Evolutionary conservation across 768 basidiomycete genomes (phyloP).

Genomic region (Suillus fuscotomentosus): DNA sequence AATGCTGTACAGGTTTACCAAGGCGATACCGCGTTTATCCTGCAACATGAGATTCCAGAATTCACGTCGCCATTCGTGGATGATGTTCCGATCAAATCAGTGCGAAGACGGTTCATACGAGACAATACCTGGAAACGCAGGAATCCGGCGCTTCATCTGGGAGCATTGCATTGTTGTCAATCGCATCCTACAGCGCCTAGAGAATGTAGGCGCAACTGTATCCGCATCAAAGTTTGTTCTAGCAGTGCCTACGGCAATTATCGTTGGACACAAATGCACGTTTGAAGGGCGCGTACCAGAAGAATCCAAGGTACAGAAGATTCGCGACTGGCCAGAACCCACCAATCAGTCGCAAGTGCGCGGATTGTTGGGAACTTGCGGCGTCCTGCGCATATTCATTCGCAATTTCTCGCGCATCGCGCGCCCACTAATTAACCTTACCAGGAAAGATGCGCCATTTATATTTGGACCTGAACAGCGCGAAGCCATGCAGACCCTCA

Average conservation of each 20-base stretch:
- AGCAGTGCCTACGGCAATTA: conserved; percentile 6
- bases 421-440: conserved; percentile 23
- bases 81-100: too few relatives aligned
- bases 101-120: conserved; percentile 28
- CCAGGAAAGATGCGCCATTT: conserved; percentile 26
- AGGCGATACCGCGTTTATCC: too few relatives aligned
- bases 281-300: conserved; percentile 32
- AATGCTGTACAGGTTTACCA: too few relatives aligned
- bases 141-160: conserved; percentile 38
- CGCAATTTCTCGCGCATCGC: conserved; percentile 21
- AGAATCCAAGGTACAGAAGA: conserved; percentile 21
- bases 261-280: conserved; percentile 40
- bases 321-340: conserved; percentile 27
- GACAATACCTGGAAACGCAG: conserved; percentile 34
- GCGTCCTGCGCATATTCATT: conserved; percentile 29
- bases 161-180: conserved; percentile 38
- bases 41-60: too few relatives aligned
- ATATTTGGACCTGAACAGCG: conserved; percentile 6
- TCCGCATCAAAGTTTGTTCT: conserved; percentile 26
- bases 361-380: conserved; percentile 29
- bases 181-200: conserved; percentile 34
- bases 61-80: too few relatives aligned
- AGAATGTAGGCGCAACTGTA: conserved; percentile 37
- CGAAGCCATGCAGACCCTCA: too few relatives aligned
- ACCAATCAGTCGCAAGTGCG: conserved; percentile 12